Conservation (phyloP, 805 yeast species). For the Maudiozyma pseudohumilis region DNA sequence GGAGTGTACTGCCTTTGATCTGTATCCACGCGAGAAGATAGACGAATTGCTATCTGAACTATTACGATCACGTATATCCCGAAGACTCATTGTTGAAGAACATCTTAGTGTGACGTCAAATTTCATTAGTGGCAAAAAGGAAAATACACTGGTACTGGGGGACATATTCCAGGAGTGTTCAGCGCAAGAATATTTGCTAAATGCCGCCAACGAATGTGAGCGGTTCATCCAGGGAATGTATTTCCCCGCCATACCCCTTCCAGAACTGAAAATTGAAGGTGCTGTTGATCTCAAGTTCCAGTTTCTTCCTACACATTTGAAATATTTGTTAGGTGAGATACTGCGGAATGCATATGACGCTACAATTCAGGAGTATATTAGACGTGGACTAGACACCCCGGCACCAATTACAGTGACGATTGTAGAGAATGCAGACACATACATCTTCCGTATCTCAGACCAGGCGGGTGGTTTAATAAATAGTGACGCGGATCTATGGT, state of each 20-base stretch:
- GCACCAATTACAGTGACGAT: slow-evolving; percentile 75
- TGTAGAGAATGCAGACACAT: slow-evolving; percentile 53
- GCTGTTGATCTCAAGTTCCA: slow-evolving; percentile 59
- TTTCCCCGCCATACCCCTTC: slow-evolving; percentile 48
- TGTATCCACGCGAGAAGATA: slow-evolving; percentile 50
- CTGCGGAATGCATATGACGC: slow-evolving; percentile 80
- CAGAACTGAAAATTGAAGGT: slow-evolving; percentile 70
- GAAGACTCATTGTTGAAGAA: slow-evolving; percentile 87
- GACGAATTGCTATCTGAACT: slow-evolving; percentile 69
- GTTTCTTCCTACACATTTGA: slow-evolving; percentile 77
- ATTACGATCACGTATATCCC: slow-evolving; percentile 75
- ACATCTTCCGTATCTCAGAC: slow-evolving; percentile 74
- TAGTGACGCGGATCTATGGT: slow-evolving; percentile 55
- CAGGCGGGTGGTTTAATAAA: slow-evolving; percentile 82
- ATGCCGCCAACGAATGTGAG: slow-evolving; percentile 44
- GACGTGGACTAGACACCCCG: slow-evolving; percentile 34
- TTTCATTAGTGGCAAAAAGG: slow-evolving; percentile 35
- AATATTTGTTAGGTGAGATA: slow-evolving; percentile 79
- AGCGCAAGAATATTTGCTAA: slow-evolving; percentile 54
- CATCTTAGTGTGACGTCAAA: slow-evolving; percentile 71
- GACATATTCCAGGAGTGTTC: slow-evolving; percentile 76
- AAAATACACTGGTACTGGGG: slow-evolving; percentile 48
- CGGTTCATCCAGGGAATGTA: slow-evolving; percentile 43
- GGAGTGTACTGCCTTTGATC: slow-evolving; percentile 55
- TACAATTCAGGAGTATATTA: slow-evolving; percentile 44